Evolutionary conservation across 345 rosid genomes (phyloP).

Genomic region (Trapa incisa): DNA sequence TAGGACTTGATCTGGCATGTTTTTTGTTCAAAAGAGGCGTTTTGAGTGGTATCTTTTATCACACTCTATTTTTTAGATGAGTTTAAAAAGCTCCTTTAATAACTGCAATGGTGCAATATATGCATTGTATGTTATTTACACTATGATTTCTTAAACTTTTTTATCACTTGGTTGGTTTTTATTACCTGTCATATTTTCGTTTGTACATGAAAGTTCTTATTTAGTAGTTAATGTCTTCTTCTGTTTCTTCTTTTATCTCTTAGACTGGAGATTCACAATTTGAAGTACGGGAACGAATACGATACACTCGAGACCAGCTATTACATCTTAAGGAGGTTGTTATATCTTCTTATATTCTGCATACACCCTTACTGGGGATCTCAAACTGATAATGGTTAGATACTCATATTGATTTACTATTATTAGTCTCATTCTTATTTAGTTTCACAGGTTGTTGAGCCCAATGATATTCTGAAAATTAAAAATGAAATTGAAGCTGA

Average conservation of each 20-base stretch:
- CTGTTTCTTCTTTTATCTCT: slow-evolving; percentile 3
- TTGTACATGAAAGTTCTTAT: background rate
- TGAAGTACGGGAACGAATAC: slow-evolving; percentile 51
- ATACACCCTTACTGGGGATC: background rate
- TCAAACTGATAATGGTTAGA: background rate
- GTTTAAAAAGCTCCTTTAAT: background rate
- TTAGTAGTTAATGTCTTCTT: background rate
- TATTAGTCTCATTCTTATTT: background rate
- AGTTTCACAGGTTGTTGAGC: slow-evolving; percentile 29
- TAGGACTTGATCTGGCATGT: background rate
- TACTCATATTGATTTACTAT: background rate
- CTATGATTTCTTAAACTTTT: background rate
- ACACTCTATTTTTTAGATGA: background rate
- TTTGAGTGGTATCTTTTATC: background rate
- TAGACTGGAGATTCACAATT: slow-evolving; percentile 59
- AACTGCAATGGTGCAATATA: background rate
- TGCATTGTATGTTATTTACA: background rate
- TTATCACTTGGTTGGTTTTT: background rate
- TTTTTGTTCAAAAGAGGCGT: background rate
- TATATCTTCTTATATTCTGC: background rate
- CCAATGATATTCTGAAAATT: slow-evolving; percentile 49
- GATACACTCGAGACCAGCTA: slow-evolving; percentile 59
- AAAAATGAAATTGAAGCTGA: slow-evolving; percentile 58
- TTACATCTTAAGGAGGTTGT: slow-evolving; percentile 57
- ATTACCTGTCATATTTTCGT: background rate